Conservation (phyloP, 768 basidiomycete genomes). For the Leucosporidium yakuticum region DNA sequence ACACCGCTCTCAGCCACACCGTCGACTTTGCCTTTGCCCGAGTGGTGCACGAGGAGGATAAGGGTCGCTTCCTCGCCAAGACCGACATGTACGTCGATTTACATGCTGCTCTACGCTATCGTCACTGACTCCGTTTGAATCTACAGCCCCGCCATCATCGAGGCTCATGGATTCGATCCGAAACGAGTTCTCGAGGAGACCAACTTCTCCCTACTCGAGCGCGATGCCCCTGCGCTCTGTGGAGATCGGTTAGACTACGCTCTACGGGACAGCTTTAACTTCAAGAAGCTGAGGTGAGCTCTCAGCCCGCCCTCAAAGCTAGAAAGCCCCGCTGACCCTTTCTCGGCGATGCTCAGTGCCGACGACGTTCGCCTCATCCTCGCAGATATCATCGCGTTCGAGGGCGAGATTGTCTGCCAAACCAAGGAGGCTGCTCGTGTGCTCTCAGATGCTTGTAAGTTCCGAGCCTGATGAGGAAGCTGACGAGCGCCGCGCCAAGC, state of each 20-base stretch:
- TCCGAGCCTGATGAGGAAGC: too few relatives aligned
- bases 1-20: slow-evolving; percentile 28
- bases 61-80: slow-evolving; percentile 9
- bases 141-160: slow-evolving; percentile 14
- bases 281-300: not conserved
- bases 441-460: slow-evolving; percentile 15
- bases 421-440: slow-evolving; percentile 3
- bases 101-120: not conserved
- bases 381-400: not conserved
- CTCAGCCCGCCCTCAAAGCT: not conserved
- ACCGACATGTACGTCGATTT: slow-evolving; percentile 3
- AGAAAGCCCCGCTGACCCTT: not conserved
- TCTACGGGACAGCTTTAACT: not conserved
- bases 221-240: slow-evolving; percentile 18
- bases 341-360: not conserved
- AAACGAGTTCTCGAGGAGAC: slow-evolving; percentile 15
- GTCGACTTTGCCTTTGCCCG: slow-evolving; percentile 26
- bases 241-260: slow-evolving; percentile 24
- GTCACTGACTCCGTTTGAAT: not conserved
- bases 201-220: slow-evolving; percentile 26
- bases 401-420: slow-evolving; percentile 15
- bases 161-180: not conserved
- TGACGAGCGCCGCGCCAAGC: not conserved
- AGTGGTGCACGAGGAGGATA: slow-evolving; percentile 33
- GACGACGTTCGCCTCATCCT: not conserved